Conservation (phyloP, 805 yeast genomes). For the Dipodascus geniculatus region DNA sequence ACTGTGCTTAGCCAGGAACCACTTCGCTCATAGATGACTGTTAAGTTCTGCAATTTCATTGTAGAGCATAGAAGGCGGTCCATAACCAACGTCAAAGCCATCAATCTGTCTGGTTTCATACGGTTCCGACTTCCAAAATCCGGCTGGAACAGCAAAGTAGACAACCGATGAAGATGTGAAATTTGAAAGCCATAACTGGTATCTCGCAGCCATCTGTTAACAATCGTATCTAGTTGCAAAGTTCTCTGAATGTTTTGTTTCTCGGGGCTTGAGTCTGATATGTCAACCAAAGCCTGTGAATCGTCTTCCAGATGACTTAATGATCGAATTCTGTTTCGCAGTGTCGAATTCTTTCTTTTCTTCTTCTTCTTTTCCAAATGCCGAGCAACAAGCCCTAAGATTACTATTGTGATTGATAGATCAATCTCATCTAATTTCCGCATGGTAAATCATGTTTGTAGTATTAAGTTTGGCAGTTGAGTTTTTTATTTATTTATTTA, state of each 20-base stretch:
- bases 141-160: neutral
- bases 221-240: neutral
- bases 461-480: neutral
- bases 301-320: too few species aligned
- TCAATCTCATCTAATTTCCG: neutral
- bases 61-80: neutral
- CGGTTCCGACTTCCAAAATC: neutral
- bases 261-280: too few species aligned
- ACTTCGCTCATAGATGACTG: neutral
- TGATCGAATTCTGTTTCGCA: too few species aligned
- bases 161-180: neutral
- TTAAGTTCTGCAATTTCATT: neutral
- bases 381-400: neutral
- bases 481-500: too few species aligned
- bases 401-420: neutral
- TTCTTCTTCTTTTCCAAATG: neutral
- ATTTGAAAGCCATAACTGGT: neutral
- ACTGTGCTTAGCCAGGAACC: conserved; percentile 1
- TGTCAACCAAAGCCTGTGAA: too few species aligned
- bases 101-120: neutral
- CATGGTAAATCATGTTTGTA: neutral
- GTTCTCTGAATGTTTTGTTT: neutral
- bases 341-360: neutral
- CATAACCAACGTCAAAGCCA: neutral
- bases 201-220: neutral